Evolutionary conservation across 176 grass and related monocot genomes (phyloP), one percentile per base, ranked within the genome.

Genomic region (Coix lacrymajobi): DNA sequence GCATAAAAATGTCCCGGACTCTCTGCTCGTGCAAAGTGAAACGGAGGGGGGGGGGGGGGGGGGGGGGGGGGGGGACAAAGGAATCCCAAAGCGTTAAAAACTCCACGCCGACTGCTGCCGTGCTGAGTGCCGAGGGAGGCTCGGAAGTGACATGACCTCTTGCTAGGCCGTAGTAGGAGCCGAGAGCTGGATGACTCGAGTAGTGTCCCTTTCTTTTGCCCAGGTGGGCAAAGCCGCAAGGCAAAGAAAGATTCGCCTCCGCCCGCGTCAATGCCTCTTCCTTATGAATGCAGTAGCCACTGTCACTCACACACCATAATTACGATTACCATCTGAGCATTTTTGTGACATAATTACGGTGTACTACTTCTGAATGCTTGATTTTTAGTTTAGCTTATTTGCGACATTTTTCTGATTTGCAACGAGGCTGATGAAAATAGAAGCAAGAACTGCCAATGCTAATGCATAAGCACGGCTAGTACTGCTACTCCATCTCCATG

Each of bases 151-250:
- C 43, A 64, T 16, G 66, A 54, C 58, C 24, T 70, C 7, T 66
- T 70, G 66, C 38, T 49, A 19, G 39, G 39, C 1, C 39, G 30
- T 4, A 25, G 34, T 72, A 19, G 69, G 69, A 48, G 16, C 41
- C 20, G 37, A 28, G 66, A 5, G 44, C 51, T 54, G 37, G 15
- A 63, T 16, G 72, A 30, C 66, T 56, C 29, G 75, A 66, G 80
- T 13, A 89, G 78, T 77, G 83, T 71, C 83, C 43, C 81, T 85
- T 81, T 85, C 87, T 22, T 44, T 71, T 34, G 65, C 87, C 58
- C 77, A 70, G 62, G 32, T 81, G 37, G 87, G 71, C 46, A 69
- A 57, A 37, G 87, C n/a, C n/a, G 68, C 41, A 66, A 57, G 76
- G 54, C 54, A 70, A 62, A 61, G 48, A 80, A 62, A 71, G 54